Evolutionary conservation across 2,329 filamentous ascomycete genomes (phyloP), one percentile per base, ranked within the genome.

Genomic region (Fusarium heterosporum): DNA sequence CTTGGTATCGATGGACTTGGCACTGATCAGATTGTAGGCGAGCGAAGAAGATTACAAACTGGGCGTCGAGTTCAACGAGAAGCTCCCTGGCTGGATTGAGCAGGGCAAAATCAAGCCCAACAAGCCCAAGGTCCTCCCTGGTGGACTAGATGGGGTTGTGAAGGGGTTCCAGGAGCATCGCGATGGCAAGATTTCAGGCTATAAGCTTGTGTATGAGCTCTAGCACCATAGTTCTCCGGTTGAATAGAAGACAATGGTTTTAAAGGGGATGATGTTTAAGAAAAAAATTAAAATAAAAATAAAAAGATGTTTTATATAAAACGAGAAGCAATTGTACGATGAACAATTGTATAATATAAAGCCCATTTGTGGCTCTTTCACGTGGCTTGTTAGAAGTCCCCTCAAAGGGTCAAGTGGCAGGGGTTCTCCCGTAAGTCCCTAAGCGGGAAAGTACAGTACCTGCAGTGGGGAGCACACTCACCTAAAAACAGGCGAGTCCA

Each of bases 181-280:
- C 1, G 75, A 80, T 52, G 75, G 76, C 3, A 77, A 74, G 17
- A 76, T 81, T n/a, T 80, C 78, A 0, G 78, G 65, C 0, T 78
- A 73, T 38, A 81, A 81, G 64, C 72, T 81, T 40, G 78, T 81
- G 1, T 81, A 81, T 69, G 70, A 75, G 29, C 41, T 54, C 8
- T 45, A 43, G 26, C 19, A n/a, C 16, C n/a, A 10, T 17, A 5
- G 34, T 36, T 10, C 7, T 2, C 16, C n/a, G 10, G 9, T n/a
- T 36, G 16, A 36, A 9, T 9, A 5, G 10, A 36, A 8, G 14
- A n/a, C 9, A 10, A 36, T 52, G 12, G 26, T 13, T 28, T 7
- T 7, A 48, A 9, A 12, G 14, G 34, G 26, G 13, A 25, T 36
- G 17, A 16, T 25, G 17, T 17, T 39, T 22, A 8, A 8, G 26